These are phyloP conservation scores for Triticum dicoccoides DNA, from an alignment of 176 grass and related monocot genomes.

Conservation along the genomic window DNA sequence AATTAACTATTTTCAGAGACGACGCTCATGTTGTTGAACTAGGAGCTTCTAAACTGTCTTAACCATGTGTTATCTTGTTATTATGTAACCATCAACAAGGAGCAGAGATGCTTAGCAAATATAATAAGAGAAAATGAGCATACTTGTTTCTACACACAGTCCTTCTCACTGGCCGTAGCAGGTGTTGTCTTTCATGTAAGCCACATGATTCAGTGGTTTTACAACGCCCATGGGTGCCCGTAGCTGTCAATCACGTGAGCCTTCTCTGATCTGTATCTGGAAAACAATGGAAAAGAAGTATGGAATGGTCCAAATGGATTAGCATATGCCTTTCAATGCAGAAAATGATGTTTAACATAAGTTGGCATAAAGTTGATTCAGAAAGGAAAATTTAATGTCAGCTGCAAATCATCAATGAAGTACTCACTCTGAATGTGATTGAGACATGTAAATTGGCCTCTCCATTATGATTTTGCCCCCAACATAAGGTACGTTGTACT, in stretches of 20 bases:
- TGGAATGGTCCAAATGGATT: background rate
- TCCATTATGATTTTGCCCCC: background rate
- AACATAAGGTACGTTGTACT: background rate
- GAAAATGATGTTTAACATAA: background rate
- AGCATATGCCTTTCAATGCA: background rate
- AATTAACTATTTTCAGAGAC: background rate
- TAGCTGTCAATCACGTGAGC: conserved; percentile 3
- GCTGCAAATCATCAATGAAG: background rate
- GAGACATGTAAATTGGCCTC: background rate
- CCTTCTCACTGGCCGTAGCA: background rate
- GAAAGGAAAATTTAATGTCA: background rate
- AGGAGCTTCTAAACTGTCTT: background rate
- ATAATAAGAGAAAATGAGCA: background rate
- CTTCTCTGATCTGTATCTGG: background rate
- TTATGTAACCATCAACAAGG: background rate
- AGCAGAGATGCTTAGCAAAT: background rate
- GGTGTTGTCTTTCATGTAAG: background rate
- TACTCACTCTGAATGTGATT: background rate
- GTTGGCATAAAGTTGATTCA: background rate
- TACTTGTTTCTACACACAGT: background rate
- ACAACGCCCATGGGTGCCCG: background rate
- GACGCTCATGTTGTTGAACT: background rate
- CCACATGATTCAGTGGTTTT: background rate
- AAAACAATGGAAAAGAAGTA: background rate
- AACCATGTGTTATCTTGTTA: background rate